Base-by-base conservation (phyloP, 495 filamentous ascomycete species). In the Halenospora varia region DNA sequence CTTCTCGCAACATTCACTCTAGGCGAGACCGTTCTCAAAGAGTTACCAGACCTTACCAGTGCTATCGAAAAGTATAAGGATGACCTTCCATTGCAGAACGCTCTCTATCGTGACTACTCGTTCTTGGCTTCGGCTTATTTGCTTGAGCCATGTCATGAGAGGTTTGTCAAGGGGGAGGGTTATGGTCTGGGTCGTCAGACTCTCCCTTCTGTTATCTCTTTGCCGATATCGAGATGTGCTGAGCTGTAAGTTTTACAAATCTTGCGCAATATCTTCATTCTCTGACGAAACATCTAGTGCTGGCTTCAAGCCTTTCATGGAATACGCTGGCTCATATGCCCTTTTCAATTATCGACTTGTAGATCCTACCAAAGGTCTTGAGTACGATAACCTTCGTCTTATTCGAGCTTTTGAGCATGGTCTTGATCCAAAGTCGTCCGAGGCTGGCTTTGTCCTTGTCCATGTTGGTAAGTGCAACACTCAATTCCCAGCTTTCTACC, bases 81-180 rank as follows among this genome's bases (percentile, higher is more conserved):
- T 50, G 84, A 96, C 69, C 76, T 91, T 18, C 85, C 85, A 17
- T 74, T 87, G 25, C 78, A 93, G 76, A 89, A 89, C 66, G 92
- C 90, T 24, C 72, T 93, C 53, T 96, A 95, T 70, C 77, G 92
- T 22, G 92, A 96, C 73, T 96, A 96, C 68, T 86, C 87, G 23
- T 96, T 95, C 74, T 73, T 96, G 2, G 88, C 90, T 0, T 92
- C 88, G 13, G 87, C 91, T 0, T 96, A 94, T 67, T 75, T 96
- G 15, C 80, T 96, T n/a, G 92, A 96, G 75, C 92, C 92, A n/a
- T 96, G 92, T 70, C 91, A 92, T 73, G 75, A 86, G 74, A 78
- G 86, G 62, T 85, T 81, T 63, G 69, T 86, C 53, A 78, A 79
- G 17, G 87, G 83, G 0, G 78, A 85, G 60, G 74, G 75, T 1